Evolutionary conservation across 2,329 filamentous ascomycete genomes (phyloP).

Genomic region (Fusarium compactum): DNA sequence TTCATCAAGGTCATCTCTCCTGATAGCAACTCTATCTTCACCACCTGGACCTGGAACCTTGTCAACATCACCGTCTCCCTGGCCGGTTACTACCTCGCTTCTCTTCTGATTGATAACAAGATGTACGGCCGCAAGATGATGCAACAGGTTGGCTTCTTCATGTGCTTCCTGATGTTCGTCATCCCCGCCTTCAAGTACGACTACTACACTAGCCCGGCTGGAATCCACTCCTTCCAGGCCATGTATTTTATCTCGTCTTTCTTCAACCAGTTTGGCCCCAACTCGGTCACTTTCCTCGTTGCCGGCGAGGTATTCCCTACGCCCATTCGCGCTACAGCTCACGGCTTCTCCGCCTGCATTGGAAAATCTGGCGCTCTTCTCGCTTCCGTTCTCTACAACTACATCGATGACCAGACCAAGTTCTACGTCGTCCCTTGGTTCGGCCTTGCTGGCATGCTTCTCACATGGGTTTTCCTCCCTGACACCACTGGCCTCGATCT

Average conservation of each 20-base stretch:
- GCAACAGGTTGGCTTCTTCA: constrained; percentile 93
- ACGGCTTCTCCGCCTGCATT: constrained; percentile 92
- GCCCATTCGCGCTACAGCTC: constrained; percentile 89
- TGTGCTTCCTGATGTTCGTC: constrained; percentile 94
- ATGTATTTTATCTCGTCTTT: constrained; percentile 99
- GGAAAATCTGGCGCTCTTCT: constrained; percentile 91
- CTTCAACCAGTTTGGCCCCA: constrained; percentile 99
- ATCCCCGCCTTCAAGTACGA: constrained; percentile 89
- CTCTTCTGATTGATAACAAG: constrained; percentile 93
- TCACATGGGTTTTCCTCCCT: constrained; percentile 90
- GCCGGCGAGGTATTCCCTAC: constrained; percentile 98
- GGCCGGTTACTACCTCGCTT: constrained; percentile 89
- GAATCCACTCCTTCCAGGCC: constrained; percentile 91
- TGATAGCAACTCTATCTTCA: constrained; percentile 78
- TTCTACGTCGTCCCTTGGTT: constrained; percentile 98
- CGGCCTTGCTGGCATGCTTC: constrained; percentile 84
- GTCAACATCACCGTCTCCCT: constrained; percentile 90
- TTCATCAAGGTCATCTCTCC: constrained; percentile 88
- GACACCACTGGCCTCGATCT: constrained; percentile 96
- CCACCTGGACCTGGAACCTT: constrained; percentile 91
- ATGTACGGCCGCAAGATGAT: constrained; percentile 96
- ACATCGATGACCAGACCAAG: constrained; percentile 85
- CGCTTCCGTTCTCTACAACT: constrained; percentile 92
- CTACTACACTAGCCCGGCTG: constrained; percentile 78
- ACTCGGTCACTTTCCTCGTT: constrained; percentile 95